phyloP scores from a whole-genome alignment of 345 rosid genomes.

The Corchorus olitorius region DNA sequence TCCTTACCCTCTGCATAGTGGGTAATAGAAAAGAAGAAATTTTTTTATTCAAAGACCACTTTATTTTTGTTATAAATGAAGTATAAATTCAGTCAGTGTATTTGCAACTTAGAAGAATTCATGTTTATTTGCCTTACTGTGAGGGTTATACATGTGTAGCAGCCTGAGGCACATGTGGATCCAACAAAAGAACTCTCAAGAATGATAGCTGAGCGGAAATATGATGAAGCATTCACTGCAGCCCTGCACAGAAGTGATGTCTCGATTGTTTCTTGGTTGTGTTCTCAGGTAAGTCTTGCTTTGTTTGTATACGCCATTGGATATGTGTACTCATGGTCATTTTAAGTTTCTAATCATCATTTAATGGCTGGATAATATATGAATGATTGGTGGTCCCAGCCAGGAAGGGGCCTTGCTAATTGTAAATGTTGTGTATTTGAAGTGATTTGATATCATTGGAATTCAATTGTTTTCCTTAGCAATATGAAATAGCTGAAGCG shows the following conservation, averaged over 20 bases:
- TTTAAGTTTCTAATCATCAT: too few relatives aligned
- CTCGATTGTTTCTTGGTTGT: constrained; percentile 72
- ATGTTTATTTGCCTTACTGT: constrained; percentile 6
- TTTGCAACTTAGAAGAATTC: background rate
- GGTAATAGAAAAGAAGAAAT: background rate
- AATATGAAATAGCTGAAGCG: constrained; percentile 3
- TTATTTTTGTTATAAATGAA: background rate
- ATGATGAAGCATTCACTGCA: constrained; percentile 61
- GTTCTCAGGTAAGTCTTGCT: constrained; percentile 52
- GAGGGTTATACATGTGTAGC: constrained; percentile 1
- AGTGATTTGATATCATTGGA: background rate
- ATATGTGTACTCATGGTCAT: background rate
- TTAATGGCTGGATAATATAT: background rate
- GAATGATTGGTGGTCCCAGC: background rate
- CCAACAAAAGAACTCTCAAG: constrained; percentile 64
- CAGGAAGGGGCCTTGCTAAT: background rate
- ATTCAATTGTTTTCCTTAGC: background rate
- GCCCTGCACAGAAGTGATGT: constrained; percentile 76
- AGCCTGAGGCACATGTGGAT: constrained; percentile 61
- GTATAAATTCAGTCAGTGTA: background rate
- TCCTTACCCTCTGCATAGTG: too few relatives aligned
- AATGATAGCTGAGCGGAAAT: constrained; percentile 57
- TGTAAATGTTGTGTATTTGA: background rate
- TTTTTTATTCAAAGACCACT: background rate
- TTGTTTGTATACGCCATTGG: background rate